Percentiles rank a stretch among this genome's conserved stretches.
Evolutionary conservation across 495 filamentous ascomycete species (phyloP).

Genomic region (Penicillium mononematosum): DNA sequence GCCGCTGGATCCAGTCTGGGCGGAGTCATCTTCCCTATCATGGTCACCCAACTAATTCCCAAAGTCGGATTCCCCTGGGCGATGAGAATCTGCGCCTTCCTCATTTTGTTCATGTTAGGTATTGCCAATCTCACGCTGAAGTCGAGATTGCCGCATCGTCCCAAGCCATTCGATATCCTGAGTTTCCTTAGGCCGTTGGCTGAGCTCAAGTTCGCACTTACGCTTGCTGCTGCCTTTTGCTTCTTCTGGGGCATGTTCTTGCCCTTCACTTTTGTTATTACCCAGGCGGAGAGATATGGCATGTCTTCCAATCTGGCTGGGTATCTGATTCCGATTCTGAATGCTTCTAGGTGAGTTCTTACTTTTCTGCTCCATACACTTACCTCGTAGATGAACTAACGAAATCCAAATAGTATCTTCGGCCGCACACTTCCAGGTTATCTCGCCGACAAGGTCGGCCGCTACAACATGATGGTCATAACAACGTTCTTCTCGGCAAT

Average conservation of each 20-base stretch:
- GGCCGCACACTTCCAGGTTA: constrained; percentile 75
- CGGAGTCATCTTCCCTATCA: constrained; percentile 58
- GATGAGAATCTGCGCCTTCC: constrained; percentile 66
- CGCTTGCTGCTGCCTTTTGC: constrained; percentile 54
- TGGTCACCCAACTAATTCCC: constrained; percentile 63
- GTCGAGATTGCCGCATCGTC: constrained; percentile 60
- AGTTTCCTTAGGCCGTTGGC: constrained; percentile 60
- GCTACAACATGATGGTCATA: constrained; percentile 70
- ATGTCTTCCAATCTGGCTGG: constrained; percentile 56
- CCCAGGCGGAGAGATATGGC: constrained; percentile 55
- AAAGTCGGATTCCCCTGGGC: constrained; percentile 71
- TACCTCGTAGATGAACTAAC: neutral
- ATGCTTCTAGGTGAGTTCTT: constrained; percentile 56
- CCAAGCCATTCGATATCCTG: constrained; percentile 48
- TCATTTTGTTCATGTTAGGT: constrained; percentile 62
- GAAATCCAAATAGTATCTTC: constrained; percentile 48
- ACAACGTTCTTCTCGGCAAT: constrained; percentile 60
- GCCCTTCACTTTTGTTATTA: constrained; percentile 70
- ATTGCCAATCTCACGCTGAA: constrained; percentile 64
- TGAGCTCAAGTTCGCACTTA: constrained; percentile 54
- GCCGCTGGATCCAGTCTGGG: constrained; percentile 62
- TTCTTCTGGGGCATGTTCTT: constrained; percentile 74
- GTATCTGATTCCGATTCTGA: constrained; percentile 73
- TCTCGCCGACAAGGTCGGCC: constrained; percentile 67
- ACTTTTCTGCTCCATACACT: neutral